Conservation (phyloP, 805 yeast genomes). For the Maudiozyma turicensis region DNA sequence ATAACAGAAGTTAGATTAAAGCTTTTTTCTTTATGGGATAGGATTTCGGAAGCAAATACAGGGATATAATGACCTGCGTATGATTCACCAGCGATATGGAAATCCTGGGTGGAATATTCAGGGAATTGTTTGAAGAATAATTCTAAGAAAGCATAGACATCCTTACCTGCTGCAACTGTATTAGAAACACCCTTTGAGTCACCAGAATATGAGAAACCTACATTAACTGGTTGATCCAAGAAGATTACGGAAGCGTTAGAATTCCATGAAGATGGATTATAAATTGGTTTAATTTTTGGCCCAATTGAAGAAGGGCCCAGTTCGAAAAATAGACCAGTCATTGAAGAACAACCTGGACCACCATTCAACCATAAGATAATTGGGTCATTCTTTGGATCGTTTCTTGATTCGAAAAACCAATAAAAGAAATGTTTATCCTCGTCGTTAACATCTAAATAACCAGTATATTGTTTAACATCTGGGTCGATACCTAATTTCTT, state of each 20-base stretch:
- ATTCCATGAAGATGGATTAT: conserved; percentile 78
- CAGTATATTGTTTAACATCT: conserved; percentile 68
- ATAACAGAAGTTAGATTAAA: conserved; percentile 66
- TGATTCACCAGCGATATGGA: conserved; percentile 88
- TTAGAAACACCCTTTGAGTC: conserved; percentile 44
- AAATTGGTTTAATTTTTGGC: conserved; percentile 35
- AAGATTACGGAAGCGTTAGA: conserved; percentile 68
- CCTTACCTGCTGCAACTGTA: conserved; percentile 61
- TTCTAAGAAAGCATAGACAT: conserved; percentile 41
- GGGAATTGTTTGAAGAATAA: conserved; percentile 68
- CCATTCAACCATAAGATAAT: conserved; percentile 90
- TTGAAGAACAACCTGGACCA: conserved; percentile 97
- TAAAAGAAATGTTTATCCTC: conserved; percentile 82
- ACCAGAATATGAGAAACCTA: conserved; percentile 73
- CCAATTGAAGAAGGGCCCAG: conserved; percentile 76
- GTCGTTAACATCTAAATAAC: conserved; percentile 73
- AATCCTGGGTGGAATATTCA: conserved; percentile 59
- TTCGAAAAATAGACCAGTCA: conserved; percentile 97
- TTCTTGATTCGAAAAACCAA: conserved; percentile 82
- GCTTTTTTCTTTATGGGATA: conserved; percentile 48
- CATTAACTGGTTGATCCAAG: conserved; percentile 92
- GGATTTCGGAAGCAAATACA: conserved; percentile 71
- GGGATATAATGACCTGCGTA: conserved; percentile 98
- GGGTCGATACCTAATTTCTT: conserved; percentile 64
- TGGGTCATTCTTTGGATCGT: conserved; percentile 81